Evolutionary conservation across 352 stramenopile genomes (phyloP).

Genomic region (Blastocystis sp.): DNA sequence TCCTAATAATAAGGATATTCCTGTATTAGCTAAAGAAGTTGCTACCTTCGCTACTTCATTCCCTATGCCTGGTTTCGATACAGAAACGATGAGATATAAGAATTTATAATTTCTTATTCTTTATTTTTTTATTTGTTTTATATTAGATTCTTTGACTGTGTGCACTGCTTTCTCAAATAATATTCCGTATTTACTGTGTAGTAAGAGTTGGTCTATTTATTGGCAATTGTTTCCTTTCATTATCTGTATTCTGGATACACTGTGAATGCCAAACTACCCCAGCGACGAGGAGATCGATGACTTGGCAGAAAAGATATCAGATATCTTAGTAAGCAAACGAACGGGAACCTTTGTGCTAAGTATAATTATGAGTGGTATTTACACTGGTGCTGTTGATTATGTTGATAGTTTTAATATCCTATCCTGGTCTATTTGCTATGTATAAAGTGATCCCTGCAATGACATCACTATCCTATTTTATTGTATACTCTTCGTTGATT

Average conservation of each 20-base stretch:
- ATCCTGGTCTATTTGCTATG: background rate
- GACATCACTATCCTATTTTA: background rate
- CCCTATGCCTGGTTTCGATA: constrained; percentile 89
- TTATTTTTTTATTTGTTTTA: background rate
- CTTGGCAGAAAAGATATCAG: too few species aligned
- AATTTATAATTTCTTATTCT: constrained; percentile 31
- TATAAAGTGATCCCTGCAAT: background rate
- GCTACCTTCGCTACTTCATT: constrained; percentile 83
- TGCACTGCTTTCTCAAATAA: too few species aligned
- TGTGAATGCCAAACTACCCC: too few species aligned
- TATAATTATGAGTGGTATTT: background rate
- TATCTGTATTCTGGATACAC: too few species aligned
- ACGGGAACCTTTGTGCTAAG: background rate
- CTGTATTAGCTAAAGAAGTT: constrained; percentile 76
- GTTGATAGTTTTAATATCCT: background rate
- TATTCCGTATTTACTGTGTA: too few species aligned
- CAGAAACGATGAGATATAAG: constrained; percentile 71
- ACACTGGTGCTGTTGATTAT: too few species aligned
- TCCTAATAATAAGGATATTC: constrained; percentile 73
- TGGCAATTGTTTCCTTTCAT: too few species aligned
- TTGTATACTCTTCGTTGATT: background rate
- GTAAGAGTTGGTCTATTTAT: too few species aligned
- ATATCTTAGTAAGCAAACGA: background rate
- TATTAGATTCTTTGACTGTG: too few species aligned
- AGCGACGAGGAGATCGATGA: too few species aligned